Evolutionary conservation across 139 green algal species (phyloP).

Genomic region (Chloropicon primus): DNA sequence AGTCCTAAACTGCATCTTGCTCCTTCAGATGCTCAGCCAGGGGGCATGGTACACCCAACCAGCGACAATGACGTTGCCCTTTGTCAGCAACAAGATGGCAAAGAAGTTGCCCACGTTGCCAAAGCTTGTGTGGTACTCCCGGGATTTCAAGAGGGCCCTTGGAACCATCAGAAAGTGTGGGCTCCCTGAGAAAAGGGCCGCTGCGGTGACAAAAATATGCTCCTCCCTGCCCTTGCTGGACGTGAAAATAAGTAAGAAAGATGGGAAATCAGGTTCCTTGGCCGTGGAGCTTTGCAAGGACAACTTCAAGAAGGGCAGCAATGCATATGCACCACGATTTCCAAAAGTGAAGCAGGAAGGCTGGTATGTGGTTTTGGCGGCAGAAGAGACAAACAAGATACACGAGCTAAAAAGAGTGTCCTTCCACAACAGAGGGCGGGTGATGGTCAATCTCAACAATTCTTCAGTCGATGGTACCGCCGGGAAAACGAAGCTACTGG

Average conservation of each 20-base stretch:
- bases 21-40: slow-evolving; percentile 83
- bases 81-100: slow-evolving; percentile 3
- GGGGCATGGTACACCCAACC: slow-evolving; percentile 13
- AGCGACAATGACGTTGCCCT: neutral
- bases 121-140: neutral
- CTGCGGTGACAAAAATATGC: neutral
- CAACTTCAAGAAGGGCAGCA: slow-evolving; percentile 6
- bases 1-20: slow-evolving; percentile 50
- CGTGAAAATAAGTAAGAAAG: slow-evolving; percentile 5
- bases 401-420: slow-evolving; percentile 64
- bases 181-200: neutral
- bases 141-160: neutral
- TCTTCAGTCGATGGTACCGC: no score
- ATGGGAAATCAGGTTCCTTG: neutral
- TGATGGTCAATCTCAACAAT: neutral
- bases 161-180: neutral
- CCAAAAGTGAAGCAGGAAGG: slow-evolving; percentile 83
- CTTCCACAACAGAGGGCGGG: slow-evolving; percentile 18
- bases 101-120: slow-evolving; percentile 29
- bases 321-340: slow-evolving; percentile 4
- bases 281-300: neutral
- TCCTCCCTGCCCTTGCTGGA: slow-evolving; percentile 6
- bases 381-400: slow-evolving; percentile 46
- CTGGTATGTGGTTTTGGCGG: slow-evolving; percentile 80
- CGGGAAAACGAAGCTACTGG: no score